Evolutionary conservation across 2,329 filamentous ascomycete species (phyloP).

Genomic region (Fusarium camptoceras): DNA sequence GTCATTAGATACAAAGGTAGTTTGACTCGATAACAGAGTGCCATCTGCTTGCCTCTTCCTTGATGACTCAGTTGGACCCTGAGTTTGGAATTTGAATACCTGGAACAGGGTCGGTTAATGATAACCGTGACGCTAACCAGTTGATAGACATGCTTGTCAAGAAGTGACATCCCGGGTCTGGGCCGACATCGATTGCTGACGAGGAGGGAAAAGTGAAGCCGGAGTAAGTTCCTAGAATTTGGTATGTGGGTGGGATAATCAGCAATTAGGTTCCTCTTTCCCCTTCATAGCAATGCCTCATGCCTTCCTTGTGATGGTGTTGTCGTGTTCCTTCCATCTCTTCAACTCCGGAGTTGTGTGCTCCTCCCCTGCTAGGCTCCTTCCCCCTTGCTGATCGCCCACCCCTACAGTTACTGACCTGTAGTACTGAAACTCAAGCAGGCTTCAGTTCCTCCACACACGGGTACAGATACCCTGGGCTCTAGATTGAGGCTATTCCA

Average conservation of each 20-base stretch:
- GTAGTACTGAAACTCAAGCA: conserved; percentile 19
- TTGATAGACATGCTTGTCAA: not conserved
- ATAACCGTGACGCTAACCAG: conserved; percentile 14
- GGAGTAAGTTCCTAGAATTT: not conserved
- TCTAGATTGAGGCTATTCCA: conserved; percentile 18
- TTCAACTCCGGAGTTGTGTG: not conserved
- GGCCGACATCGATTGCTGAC: not conserved
- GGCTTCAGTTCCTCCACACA: conserved; percentile 7
- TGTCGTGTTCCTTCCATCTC: conserved; percentile 9
- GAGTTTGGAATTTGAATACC: conserved; percentile 5
- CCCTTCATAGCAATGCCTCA: not conserved
- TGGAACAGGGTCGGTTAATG: conserved; percentile 25
- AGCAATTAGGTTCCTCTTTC: not conserved
- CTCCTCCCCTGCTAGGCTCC: conserved; percentile 7
- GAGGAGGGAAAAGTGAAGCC: not conserved
- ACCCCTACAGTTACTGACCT: not conserved
- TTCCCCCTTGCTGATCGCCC: conserved; percentile 7
- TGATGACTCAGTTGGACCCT: conserved; percentile 7
- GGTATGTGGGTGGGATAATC: not conserved
- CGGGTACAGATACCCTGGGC: not conserved
- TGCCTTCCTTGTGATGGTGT: conserved; percentile 7
- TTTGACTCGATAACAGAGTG: not conserved
- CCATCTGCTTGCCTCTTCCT: not conserved
- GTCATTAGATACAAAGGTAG: not conserved
- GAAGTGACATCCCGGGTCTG: not conserved